These are phyloP conservation scores for Fusarium austroafricanum DNA, from an alignment of 2,329 filamentous ascomycete species.

Conservation along the genomic window DNA sequence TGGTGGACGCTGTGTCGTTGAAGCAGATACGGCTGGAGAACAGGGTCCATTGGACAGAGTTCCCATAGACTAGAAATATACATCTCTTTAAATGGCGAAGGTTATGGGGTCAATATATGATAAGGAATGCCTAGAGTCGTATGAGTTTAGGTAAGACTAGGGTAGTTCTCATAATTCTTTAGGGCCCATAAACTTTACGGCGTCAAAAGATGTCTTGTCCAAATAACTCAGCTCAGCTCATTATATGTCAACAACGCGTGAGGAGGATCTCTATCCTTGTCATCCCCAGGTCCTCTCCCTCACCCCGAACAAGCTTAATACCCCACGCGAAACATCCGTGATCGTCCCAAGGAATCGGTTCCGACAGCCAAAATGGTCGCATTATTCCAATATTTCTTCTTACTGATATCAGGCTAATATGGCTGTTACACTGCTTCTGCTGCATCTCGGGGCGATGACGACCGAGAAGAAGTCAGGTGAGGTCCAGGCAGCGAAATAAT, in stretches of 20 bases:
- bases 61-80: too few species aligned
- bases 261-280: neutral
- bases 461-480: neutral
- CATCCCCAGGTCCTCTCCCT: neutral
- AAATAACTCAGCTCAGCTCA: neutral
- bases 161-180: too few species aligned
- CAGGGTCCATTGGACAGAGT: neutral
- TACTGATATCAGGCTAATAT: neutral
- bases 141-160: too few species aligned
- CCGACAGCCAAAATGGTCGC: too few species aligned
- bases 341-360: neutral
- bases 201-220: too few species aligned
- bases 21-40: constrained; percentile 25
- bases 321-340: neutral
- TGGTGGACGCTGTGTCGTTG: constrained; percentile 15
- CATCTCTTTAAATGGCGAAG: too few species aligned
- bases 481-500: constrained; percentile 2
- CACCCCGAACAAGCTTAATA: neutral
- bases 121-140: too few species aligned
- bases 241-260: neutral
- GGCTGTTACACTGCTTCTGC: neutral
- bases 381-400: neutral
- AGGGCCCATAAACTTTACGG: too few species aligned
- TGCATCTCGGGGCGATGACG: neutral
- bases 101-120: too few species aligned